Base-by-base conservation (phyloP, 306 rosid genomes). In the Acacia confusa region DNA sequence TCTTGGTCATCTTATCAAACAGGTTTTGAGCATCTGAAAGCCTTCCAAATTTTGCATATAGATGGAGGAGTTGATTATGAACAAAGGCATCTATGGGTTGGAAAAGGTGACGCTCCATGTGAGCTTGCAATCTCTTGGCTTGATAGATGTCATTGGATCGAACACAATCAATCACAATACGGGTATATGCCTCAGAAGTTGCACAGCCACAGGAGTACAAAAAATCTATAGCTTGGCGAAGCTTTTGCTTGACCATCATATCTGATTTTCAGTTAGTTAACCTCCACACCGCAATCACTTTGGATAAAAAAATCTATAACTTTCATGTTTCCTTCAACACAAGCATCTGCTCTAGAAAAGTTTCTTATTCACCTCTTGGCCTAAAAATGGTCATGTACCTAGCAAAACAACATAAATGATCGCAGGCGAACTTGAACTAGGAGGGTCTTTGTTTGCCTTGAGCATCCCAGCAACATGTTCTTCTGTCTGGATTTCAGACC, bases 51-150 rank as follows among this genome's bases (percentile, higher is more conserved):
- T 88, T 88, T 2, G 88, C 92, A 53, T 86, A 88, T 74, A 88
- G 77, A 63, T 86, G 89, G 71, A 88, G 89, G 69, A 91, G 85
- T 70, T 89, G 89, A 65, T 90, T 92, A 6, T 89, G 91, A 78
- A 92, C 34, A 63, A 92, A 90, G 41, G 92, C 72, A 61, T 85
- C 85, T 9, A 66, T 22, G 57, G 94, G 88, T 78, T 84, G 89
- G 70, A 92, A 88, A 58, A 86, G 85, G 88, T 90, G 80, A 80
- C 70, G 80, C 16, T 88, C 90, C 92, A 92, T 92, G 88, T 90
- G 94, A 63, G 90, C 87, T 61, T 90, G 90, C 79, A 90, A 63
- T 81, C 91, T 85, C 89, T 86, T 90, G 44, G 89, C 93, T 84
- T 89, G 92, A 53, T 69, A 60, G 67, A 87, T 82, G 70, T 89